These are phyloP conservation scores for Apostasia ramifera DNA, from an alignment of 106 monocot genomes.

Conservation along the genomic window DNA sequence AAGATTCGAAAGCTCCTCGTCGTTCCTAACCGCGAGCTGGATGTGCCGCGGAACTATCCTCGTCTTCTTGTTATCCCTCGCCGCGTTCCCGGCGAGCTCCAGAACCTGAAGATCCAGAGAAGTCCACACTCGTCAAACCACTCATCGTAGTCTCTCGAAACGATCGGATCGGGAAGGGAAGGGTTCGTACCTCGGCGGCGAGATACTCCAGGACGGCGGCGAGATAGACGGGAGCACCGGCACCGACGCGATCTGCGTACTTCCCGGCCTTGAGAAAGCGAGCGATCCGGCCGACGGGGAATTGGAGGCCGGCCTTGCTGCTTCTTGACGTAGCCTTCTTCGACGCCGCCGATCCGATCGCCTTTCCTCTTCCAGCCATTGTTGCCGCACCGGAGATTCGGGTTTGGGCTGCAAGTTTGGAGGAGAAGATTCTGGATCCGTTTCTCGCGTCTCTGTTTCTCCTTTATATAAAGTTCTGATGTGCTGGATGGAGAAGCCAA, in stretches of 20 bases:
- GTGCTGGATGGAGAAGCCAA: too few species aligned
- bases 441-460: too few species aligned
- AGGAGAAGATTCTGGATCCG: too few species aligned
- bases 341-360: constrained; percentile 11
- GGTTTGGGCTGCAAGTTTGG: too few species aligned
- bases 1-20: constrained; percentile 28
- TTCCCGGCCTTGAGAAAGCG: constrained; percentile 11
- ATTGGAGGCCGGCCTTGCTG: constrained; percentile 19
- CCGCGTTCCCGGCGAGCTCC: constrained; percentile 23
- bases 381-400: too few species aligned
- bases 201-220: constrained; percentile 70
- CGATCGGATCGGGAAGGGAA: too few species aligned
- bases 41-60: constrained; percentile 16
- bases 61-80: constrained; percentile 25
- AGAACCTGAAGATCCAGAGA: constrained; percentile 8
- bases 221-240: constrained; percentile 67
- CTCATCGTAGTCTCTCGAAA: too few species aligned
- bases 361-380: constrained; percentile 16
- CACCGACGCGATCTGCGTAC: constrained; percentile 17
- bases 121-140: too few species aligned
- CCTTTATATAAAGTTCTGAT: too few species aligned
- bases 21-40: constrained; percentile 25
- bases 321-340: constrained; percentile 12
- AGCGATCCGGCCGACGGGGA: constrained; percentile 13
- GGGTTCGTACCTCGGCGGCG: constrained; percentile 44